Percentiles rank a stretch among this genome's conserved stretches.
These are phyloP conservation scores for Penicillium hordei DNA, from an alignment of 2,329 filamentous ascomycete genomes.

Conservation along the genomic window DNA sequence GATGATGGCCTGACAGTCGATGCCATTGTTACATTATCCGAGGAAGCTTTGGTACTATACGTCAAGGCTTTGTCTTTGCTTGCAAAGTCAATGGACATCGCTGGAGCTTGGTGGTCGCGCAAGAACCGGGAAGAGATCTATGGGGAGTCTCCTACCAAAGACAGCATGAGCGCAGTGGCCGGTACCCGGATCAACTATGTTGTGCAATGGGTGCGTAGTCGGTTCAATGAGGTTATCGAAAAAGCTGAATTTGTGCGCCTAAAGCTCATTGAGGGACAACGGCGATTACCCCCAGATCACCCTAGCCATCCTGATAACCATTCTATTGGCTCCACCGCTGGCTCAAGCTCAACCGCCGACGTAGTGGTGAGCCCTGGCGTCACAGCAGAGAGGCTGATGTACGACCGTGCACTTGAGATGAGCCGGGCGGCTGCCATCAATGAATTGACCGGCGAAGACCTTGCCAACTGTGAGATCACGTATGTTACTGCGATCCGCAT, in stretches of 20 bases:
- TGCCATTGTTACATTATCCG: slow-evolving; percentile 80
- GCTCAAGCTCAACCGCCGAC: slow-evolving; percentile 66
- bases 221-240: slow-evolving; percentile 96
- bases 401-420: slow-evolving; percentile 96
- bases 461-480: slow-evolving; percentile 83
- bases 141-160: slow-evolving; percentile 45
- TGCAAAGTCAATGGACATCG: slow-evolving; percentile 93
- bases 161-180: slow-evolving; percentile 52
- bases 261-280: slow-evolving; percentile 83
- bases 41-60: slow-evolving; percentile 93
- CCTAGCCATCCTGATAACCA: slow-evolving; percentile 82
- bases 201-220: slow-evolving; percentile 89
- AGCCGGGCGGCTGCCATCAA: slow-evolving; percentile 91
- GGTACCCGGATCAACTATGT: slow-evolving; percentile 81
- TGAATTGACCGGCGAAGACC: slow-evolving; percentile 88
- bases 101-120: slow-evolving; percentile 84
- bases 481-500: slow-evolving; percentile 92
- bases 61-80: slow-evolving; percentile 90
- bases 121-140: slow-evolving; percentile 67
- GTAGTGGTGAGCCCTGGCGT: slow-evolving; percentile 84
- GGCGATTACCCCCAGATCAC: slow-evolving; percentile 77
- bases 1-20: slow-evolving; percentile 80
- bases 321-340: slow-evolving; percentile 57
- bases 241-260: slow-evolving; percentile 93
- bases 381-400: slow-evolving; percentile 96